A percentile compares a stretch with the other conserved stretches of the same genome.
These are phyloP conservation scores for Chalciporus chontae DNA, from an alignment of 768 basidiomycete genomes.

Conservation along the genomic window DNA sequence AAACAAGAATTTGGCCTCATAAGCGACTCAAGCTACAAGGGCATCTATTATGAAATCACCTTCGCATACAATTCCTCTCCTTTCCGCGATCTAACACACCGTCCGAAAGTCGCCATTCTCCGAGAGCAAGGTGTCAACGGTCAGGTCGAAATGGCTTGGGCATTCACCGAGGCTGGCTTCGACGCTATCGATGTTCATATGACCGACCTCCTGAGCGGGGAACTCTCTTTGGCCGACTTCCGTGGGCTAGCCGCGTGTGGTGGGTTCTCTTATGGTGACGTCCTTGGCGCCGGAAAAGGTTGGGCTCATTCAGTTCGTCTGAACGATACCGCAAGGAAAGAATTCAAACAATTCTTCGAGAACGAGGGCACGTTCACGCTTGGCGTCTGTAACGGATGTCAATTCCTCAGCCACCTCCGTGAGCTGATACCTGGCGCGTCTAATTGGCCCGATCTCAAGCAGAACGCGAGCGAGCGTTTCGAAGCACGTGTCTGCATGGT, in stretches of 20 bases:
- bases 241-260: conserved; percentile 93
- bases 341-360: conserved; percentile 81
- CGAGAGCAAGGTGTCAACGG: conserved; percentile 99
- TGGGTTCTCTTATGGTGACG: conserved; percentile 98
- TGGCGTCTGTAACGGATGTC: conserved; percentile 97
- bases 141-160: conserved; percentile 98
- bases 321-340: conserved; percentile 67
- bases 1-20: conserved; percentile 83
- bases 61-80: conserved; percentile 42
- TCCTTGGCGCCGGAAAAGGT: conserved; percentile 94
- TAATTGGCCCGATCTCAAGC: conserved; percentile 89
- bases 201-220: conserved; percentile 87
- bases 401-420: conserved; percentile 87
- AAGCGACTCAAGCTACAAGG: conserved; percentile 47
- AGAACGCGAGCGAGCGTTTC: conserved; percentile 84
- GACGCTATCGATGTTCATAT: conserved; percentile 96
- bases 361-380: conserved; percentile 83
- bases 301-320: conserved; percentile 97
- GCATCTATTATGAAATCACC: conserved; percentile 75
- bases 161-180: conserved; percentile 92
- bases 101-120: conserved; percentile 90
- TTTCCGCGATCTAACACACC: conserved; percentile 38
- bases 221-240: conserved; percentile 61
- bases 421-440: conserved; percentile 86
- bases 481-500: conserved; percentile 84